Conservation (phyloP, 2,329 filamentous ascomycete genomes). For the Colletotrichum coccodes region DNA sequence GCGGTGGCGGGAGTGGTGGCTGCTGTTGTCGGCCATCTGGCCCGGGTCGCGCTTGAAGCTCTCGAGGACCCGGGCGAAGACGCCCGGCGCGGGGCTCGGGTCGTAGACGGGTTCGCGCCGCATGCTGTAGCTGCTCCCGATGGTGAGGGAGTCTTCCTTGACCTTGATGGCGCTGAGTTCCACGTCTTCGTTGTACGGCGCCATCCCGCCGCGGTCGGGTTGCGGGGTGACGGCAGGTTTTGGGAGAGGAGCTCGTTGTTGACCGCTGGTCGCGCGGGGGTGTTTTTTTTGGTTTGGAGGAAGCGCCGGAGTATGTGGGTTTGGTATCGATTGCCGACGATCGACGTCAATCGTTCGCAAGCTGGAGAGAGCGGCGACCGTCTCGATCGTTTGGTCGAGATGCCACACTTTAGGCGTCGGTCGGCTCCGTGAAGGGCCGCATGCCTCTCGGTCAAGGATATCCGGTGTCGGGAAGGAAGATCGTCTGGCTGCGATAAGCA, state of each 20-base stretch:
- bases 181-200: constrained; percentile 51
- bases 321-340: background rate
- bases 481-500: background rate
- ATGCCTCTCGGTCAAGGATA: constrained; percentile 21
- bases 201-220: constrained; percentile 42
- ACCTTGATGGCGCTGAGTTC: constrained; percentile 68
- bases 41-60: constrained; percentile 72
- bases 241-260: background rate
- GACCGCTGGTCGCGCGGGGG: background rate
- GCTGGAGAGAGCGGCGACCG: background rate
- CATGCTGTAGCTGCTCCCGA: constrained; percentile 62
- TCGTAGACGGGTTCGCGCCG: constrained; percentile 61
- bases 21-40: constrained; percentile 48
- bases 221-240: background rate
- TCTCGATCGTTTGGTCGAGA: constrained; percentile 1
- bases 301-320: background rate
- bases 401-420: constrained; percentile 12
- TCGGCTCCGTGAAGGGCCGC: constrained; percentile 9
- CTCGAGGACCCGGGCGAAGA: constrained; percentile 61
- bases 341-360: constrained; percentile 1
- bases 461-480: background rate
- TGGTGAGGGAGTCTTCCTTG: constrained; percentile 65
- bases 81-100: constrained; percentile 43
- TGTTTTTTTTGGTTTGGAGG: background rate
- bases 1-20: background rate